Percentiles rank a stretch among this genome's conserved stretches.
phyloP scores from a whole-genome alignment of 352 stramenopile species.

The Pythium brachiatum region DNA sequence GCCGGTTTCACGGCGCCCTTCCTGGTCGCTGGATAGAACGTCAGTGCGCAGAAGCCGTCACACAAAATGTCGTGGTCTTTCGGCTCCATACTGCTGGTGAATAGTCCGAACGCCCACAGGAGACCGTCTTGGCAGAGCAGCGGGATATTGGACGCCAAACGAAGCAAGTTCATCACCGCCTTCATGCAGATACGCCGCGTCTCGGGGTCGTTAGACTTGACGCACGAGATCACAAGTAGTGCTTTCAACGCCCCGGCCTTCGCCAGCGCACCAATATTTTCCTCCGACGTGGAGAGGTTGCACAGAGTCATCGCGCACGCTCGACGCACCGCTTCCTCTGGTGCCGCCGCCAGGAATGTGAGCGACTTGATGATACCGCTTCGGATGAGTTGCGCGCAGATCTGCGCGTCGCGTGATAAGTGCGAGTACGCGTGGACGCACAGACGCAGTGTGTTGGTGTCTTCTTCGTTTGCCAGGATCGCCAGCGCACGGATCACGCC shows the following conservation, averaged over 20 bases:
- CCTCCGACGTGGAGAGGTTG: constrained; percentile 89
- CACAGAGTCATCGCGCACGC: constrained; percentile 88
- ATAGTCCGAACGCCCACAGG: constrained; percentile 67
- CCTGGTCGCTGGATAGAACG: constrained; percentile 50
- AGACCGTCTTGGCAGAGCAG: constrained; percentile 67
- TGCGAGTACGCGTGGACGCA: constrained; percentile 70
- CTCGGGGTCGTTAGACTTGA: constrained; percentile 78
- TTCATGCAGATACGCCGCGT: constrained; percentile 75
- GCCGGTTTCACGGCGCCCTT: constrained; percentile 41
- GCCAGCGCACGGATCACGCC: constrained; percentile 49
- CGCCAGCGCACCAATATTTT: constrained; percentile 88
- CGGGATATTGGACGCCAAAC: constrained; percentile 41
- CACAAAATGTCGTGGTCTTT: constrained; percentile 63
- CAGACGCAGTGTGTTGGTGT: constrained; percentile 49
- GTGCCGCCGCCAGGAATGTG: constrained; percentile 57
- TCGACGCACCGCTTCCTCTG: constrained; percentile 65
- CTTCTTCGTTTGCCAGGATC: constrained; percentile 49
- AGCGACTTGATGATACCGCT: constrained; percentile 73
- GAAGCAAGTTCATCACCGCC: constrained; percentile 63
- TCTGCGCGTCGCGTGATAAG: constrained; percentile 41
- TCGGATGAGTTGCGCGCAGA: constrained; percentile 49
- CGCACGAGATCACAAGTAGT: constrained; percentile 81
- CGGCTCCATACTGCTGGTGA: constrained; percentile 47
- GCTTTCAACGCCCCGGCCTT: constrained; percentile 86
- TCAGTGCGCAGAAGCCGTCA: constrained; percentile 61